Percentiles rank a stretch among this genome's conserved stretches.
Evolutionary conservation across 805 yeast species (phyloP).

Genomic region (Spathaspora hagerdaliae): DNA sequence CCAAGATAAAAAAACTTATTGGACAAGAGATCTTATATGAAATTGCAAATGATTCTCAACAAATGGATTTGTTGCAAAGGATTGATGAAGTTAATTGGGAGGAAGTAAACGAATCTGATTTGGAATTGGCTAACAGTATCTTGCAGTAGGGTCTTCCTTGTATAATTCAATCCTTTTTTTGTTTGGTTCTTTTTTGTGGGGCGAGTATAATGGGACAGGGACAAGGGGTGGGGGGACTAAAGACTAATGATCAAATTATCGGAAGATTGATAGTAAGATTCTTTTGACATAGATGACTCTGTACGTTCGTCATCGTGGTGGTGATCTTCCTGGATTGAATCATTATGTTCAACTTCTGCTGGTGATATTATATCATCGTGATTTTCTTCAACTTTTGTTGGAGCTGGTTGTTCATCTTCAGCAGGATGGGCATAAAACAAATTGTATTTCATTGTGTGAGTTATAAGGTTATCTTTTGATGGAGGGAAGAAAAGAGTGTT

Average conservation of each 20-base stretch:
- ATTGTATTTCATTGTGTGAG: not conserved
- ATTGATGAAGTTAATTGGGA: constrained; percentile 4
- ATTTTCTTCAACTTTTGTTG: not conserved
- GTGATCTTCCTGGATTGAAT: no score
- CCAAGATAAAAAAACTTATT: constrained; percentile 31
- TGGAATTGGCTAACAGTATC: not conserved
- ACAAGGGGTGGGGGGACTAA: constrained; percentile 1
- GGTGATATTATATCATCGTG: not conserved
- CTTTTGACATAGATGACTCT: not conserved
- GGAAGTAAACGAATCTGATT: constrained; percentile 1
- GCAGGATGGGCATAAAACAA: not conserved
- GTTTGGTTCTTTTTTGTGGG: not conserved
- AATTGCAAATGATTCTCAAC: constrained; percentile 8
- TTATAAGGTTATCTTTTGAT: not conserved
- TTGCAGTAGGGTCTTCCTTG: no score
- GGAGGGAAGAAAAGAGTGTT: not conserved
- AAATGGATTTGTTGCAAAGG: not conserved
- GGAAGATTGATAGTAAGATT: constrained; percentile 18
- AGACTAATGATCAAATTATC: constrained; percentile 22
- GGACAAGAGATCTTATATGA: constrained; percentile 40
- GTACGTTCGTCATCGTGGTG: no score
- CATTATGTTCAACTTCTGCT: no score
- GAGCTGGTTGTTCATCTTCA: not conserved
- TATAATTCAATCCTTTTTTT: no score
- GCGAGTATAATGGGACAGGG: not conserved